Conservation (phyloP, 139 green algal species). For the Eudorina sp. region DNA sequence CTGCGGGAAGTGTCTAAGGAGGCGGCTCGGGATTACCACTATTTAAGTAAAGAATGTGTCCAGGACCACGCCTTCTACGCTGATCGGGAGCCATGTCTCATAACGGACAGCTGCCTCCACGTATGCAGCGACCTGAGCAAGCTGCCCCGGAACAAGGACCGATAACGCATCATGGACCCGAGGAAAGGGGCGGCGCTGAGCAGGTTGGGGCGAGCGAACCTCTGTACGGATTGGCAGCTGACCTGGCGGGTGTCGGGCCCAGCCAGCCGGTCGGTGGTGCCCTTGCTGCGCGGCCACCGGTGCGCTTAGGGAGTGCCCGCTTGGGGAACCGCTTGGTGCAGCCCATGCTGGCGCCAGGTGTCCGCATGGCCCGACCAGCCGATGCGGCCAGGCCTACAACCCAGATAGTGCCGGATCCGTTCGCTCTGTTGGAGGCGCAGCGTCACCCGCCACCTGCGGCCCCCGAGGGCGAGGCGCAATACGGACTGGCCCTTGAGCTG, state of each 20-base stretch:
- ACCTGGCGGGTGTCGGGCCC: neutral
- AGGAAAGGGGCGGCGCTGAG: no score
- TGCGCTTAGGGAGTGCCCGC: neutral
- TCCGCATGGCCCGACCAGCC: neutral
- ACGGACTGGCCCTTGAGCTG: constrained; percentile 41
- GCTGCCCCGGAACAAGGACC: no score
- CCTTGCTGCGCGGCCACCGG: neutral
- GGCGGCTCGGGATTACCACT: no score
- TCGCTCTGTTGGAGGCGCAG: neutral
- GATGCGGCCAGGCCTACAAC: neutral
- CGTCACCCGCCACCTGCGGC: neutral
- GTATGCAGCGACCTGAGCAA: no score
- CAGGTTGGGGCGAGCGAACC: no score
- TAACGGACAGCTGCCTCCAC: no score
- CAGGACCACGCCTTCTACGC: no score
- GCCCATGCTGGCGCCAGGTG: neutral
- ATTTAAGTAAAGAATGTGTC: no score
- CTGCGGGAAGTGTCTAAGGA: no score
- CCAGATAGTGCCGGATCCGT: neutral
- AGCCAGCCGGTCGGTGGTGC: neutral
- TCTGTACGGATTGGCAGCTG: constrained; percentile 24
- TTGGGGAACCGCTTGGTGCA: neutral
- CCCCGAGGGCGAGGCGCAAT: constrained; percentile 1
- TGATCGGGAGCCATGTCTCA: no score
- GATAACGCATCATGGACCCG: no score